Evolutionary conservation across 441 rosid genomes (phyloP), one percentile per base, ranked within the genome.

Genomic region (Croton setiger): DNA sequence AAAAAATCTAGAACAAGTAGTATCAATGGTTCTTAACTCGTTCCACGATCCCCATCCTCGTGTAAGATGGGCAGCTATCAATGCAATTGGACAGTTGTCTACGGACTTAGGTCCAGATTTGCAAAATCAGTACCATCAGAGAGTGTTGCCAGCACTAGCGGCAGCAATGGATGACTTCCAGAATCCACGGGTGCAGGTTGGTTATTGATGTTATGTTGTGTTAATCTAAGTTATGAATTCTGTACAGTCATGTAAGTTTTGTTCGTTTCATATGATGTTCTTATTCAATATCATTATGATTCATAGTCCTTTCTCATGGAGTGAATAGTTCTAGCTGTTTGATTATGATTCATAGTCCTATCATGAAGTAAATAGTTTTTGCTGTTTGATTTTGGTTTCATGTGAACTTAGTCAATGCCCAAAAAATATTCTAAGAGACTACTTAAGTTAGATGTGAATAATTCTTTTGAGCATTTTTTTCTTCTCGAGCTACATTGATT

Each of bases 101-200:
- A 88, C 98, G 0, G 99, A 95, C 80, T 80, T 95, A 82, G 98
- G 97, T 75, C 98, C 96, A 37, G 98, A 91, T 82, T 83, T 91
- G 93, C 99, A 88, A 82, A 94, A 88, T 57, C 97, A 86, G 56
- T 87, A 88, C 72, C 96, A 95, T 70, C 87, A 77, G 43, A 81
- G 81, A 20, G 96, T 92, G 55, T 85, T 92, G 72, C 99, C 97
- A 0, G 93, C 97, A 5, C 74, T 93, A 45, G 96, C 89, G 70
- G 75, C 82, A 62, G 85, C 96, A 64, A 93, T 92, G 97, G 99
- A 96, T 77, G 94, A 96, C 73, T 87, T 92, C 72, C 95, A 85
- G 76, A 89, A 91, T 81, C 98, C 98, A 63, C 81, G 96, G 64
- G 97, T 91, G 53, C 96, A 91, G 95, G 98, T 95, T 72, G 62